These are phyloP conservation scores for Leccinum sublutescens DNA, from an alignment of 768 basidiomycete genomes.

Conservation along the genomic window DNA sequence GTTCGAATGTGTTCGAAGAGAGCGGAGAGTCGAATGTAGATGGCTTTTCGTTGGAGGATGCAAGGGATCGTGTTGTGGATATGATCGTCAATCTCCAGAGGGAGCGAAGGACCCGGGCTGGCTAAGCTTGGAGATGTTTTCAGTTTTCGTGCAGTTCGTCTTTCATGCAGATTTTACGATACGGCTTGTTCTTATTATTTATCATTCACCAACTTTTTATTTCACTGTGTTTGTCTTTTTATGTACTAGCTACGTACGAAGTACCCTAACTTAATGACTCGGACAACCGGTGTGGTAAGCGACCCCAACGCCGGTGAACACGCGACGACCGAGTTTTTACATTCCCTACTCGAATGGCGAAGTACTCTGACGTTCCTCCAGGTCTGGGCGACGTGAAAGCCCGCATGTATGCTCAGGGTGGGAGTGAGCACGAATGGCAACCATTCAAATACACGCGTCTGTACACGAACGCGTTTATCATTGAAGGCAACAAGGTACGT, in stretches of 20 bases:
- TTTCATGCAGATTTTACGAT: not conserved
- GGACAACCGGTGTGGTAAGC: not conserved
- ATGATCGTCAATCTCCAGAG: conserved; percentile 47
- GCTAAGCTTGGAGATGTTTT: conserved; percentile 4
- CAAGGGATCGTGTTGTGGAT: conserved; percentile 74
- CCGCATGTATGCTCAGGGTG: conserved; percentile 37
- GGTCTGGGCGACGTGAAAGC: conserved; percentile 35
- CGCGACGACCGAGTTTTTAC: not conserved
- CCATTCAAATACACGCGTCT: conserved; percentile 39
- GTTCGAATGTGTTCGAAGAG: conserved; percentile 46
- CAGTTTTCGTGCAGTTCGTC: not conserved
- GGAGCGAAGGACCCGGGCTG: conserved; percentile 22
- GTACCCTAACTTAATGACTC: not conserved
- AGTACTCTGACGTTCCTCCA: conserved; percentile 36
- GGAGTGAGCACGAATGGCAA: conserved; percentile 46
- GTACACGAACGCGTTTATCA: conserved; percentile 73
- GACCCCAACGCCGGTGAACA: not conserved
- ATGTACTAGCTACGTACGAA: conserved; percentile 8
- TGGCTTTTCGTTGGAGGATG: conserved; percentile 60
- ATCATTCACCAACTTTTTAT: not conserved
- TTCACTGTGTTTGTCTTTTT: conserved; percentile 1
- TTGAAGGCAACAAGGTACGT: conserved; percentile 49
- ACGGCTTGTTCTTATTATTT: not conserved
- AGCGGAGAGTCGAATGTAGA: conserved; percentile 16
- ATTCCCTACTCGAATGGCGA: conserved; percentile 11